Base-by-base conservation (phyloP, 805 yeast genomes). In the Kazachstania psychrophila region DNA sequence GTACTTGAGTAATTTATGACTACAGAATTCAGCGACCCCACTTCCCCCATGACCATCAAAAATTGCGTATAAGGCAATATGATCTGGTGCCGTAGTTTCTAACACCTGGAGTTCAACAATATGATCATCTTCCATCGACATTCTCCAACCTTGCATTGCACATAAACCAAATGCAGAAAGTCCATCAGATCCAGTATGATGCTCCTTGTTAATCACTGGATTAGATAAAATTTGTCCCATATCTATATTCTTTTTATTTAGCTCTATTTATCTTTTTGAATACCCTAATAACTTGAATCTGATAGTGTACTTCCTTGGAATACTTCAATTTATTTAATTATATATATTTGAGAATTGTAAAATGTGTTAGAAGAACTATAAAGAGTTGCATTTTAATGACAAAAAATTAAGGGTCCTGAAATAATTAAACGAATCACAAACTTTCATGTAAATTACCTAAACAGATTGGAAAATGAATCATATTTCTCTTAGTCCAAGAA, bases 81-180 rank as follows among this genome's bases (percentile, higher is more conserved):
- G 77, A 16, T 69, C 70, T 14, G 36, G 28, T 12, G 20, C 23
- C 15, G 46, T 36, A 12, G 47, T 49, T 13, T 51, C 54, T n/a
- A 41, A 28, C 16, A 52, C 39, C 19, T 56, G 53, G 27, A 52
- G 48, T 38, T 51, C 49, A 31, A 74, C 73, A 31, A 87, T 75
- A 60, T 89, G 97, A 7, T 96, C 79, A 61, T 89, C 98, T 60
- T 89, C 98, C 98, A 89, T 89, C 43, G 83, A 75, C 56, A 86
- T 79, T 64, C 98, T 77, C 98, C 98, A 89, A n/a, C 98, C 98
- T 65, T 89, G 98, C 97, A 89, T 89, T 42, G 89, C 78, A 20
- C 95, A 84, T 37, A 89, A 67, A 27, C 95, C 97, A 56, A 72
- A 89, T 15, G 81, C 75, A 39, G 82, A 70, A 48, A 75, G 65